A percentile compares a stretch with the other conserved stretches of the same genome.
These are phyloP conservation scores for Neopestalotiopsis sp. DNA, from an alignment of 2,329 filamentous ascomycete genomes.

Conservation along the genomic window DNA sequence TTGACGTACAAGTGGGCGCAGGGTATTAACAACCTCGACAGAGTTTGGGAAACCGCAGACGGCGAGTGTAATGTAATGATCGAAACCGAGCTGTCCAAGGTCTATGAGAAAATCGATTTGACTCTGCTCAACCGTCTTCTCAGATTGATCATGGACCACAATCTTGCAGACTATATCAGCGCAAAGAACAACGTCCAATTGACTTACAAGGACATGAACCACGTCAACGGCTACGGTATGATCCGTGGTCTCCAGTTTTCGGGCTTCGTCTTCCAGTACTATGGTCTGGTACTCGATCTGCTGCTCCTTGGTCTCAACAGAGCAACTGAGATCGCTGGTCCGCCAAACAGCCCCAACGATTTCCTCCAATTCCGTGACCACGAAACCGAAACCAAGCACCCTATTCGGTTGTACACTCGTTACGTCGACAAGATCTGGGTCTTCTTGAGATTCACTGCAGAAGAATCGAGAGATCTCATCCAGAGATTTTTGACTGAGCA, in stretches of 20 bases:
- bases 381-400: conserved; percentile 89
- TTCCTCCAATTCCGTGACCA: conserved; percentile 96
- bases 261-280: conserved; percentile 98
- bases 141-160: conserved; percentile 98
- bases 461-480: conserved; percentile 94
- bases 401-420: conserved; percentile 94
- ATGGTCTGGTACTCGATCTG: conserved; percentile 92
- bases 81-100: conserved; percentile 97
- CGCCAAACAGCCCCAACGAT: conserved; percentile 92
- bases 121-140: conserved; percentile 93
- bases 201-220: conserved; percentile 99
- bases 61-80: conserved; percentile 99
- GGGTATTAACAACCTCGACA: conserved; percentile 96
- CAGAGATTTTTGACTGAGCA: conserved; percentile 98
- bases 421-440: conserved; percentile 99
- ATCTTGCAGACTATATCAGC: conserved; percentile 97
- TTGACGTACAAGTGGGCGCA: conserved; percentile 99
- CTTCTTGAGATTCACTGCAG: conserved; percentile 89
- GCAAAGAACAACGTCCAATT: conserved; percentile 99
- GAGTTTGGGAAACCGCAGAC: conserved; percentile 91
- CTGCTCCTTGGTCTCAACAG: conserved; percentile 90
- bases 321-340: conserved; percentile 96
- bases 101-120: conserved; percentile 98
- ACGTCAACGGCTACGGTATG: conserved; percentile 98
- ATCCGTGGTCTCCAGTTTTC: conserved; percentile 98